Evolutionary conservation across 257 asterid species (phyloP), one percentile per base, ranked within the genome.

Genomic region (Solanum virginianum): DNA sequence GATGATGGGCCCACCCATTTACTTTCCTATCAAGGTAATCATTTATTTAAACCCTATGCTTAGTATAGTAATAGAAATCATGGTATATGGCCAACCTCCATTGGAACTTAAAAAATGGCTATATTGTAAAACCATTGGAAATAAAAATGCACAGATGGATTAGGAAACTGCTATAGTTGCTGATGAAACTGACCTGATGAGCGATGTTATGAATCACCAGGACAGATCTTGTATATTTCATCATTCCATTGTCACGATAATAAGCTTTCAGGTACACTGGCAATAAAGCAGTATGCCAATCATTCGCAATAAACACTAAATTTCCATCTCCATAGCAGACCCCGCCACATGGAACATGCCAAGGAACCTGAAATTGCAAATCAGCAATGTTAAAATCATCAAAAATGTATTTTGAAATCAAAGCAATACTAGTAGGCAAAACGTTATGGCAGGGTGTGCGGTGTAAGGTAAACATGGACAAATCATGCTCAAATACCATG

Each of bases 331-430:
- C 99, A 60, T 95, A 97, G 93, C 99, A 97, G 87, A 93, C 84
- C 75, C 99, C 99, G 9, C 99, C 99, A 87, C 99, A 97, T 15
- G 98, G 98, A 80, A 97, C 98, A 86, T 94, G 63, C 99, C 98
- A 97, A 84, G 99, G 98, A 85, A 97, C 94, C 99, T 97, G 91
- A 59, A 79, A 81, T n/a, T 18, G 12, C 17, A 16, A 41, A 55
- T 4, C 17, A 77, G 63, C 6, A 5, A 36, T 69, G 77, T 69
- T 69, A 69, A 36, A 69, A 69, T 69, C 24, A 69, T 66, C 14
- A 69, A 69, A 51, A 49, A 77, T 26, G 47, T 16, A 26, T 16
- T 51, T 26, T 53, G 39, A 53, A 53, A 53, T 77, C 63, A 16
- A 15, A 15, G 63, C 63, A 51, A 26, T 54, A 53, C 65, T 77